phyloP scores from a whole-genome alignment of 768 basidiomycete genomes.

The Kwoniella heveanensis region DNA sequence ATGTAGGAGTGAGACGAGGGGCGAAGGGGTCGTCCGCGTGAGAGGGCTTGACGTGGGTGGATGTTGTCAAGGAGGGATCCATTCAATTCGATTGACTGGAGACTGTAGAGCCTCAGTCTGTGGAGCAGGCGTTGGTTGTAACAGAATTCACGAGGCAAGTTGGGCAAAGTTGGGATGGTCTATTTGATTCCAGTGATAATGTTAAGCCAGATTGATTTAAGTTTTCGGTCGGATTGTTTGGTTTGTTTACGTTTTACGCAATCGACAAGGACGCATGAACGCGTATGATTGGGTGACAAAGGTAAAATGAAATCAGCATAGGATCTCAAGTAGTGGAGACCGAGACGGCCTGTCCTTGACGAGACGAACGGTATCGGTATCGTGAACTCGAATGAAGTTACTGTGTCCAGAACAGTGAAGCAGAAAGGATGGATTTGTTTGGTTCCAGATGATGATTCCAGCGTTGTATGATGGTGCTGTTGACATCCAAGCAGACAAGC shows the following conservation, averaged over 20 bases:
- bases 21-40: conserved; percentile 19
- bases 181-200: neutral
- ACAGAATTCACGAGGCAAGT: too few relatives aligned
- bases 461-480: neutral
- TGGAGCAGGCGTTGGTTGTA: too few relatives aligned
- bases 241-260: neutral
- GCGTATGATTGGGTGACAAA: too few relatives aligned
- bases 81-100: conserved; percentile 4
- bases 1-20: conserved; percentile 17
- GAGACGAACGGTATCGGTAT: too few relatives aligned
- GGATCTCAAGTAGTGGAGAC: too few relatives aligned
- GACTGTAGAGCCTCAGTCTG: too few relatives aligned
- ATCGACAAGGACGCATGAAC: neutral
- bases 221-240: neutral
- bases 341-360: too few relatives aligned
- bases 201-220: neutral
- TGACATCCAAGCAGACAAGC: neutral
- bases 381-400: too few relatives aligned
- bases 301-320: too few relatives aligned
- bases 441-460: neutral
- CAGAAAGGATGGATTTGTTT: neutral
- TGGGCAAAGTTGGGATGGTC: too few relatives aligned
- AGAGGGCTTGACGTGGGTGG: neutral
- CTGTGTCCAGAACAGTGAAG: too few relatives aligned
- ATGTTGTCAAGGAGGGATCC: conserved; percentile 8